Percentiles rank a stretch among this genome's conserved stretches.
phyloP scores from a whole-genome alignment of 306 rosid genomes.

The Pyrus bretschneideri region DNA sequence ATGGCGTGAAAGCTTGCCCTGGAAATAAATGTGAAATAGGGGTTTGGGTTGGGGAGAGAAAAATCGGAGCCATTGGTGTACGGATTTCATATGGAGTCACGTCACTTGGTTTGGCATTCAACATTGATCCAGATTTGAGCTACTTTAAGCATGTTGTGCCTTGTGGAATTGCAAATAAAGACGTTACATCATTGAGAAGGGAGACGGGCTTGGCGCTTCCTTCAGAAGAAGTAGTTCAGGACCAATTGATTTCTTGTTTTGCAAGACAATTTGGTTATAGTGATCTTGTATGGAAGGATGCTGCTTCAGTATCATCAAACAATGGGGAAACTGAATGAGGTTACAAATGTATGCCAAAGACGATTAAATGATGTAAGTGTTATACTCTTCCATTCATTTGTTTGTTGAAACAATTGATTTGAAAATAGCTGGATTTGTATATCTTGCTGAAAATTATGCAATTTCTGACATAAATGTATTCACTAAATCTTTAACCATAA shows the following conservation, averaged over 20 bases:
- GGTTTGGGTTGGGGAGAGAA: slow-evolving; percentile 87
- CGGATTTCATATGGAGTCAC: slow-evolving; percentile 69
- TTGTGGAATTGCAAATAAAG: slow-evolving; percentile 76
- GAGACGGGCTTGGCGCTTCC: slow-evolving; percentile 57
- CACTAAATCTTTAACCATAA: background rate
- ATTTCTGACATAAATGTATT: background rate
- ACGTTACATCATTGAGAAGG: slow-evolving; percentile 71
- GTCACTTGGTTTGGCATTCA: slow-evolving; percentile 86
- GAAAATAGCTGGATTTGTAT: background rate
- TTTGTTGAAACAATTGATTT: background rate
- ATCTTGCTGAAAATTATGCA: background rate
- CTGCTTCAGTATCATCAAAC: slow-evolving; percentile 22
- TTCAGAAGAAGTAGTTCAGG: slow-evolving; percentile 45
- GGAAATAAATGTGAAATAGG: slow-evolving; percentile 65
- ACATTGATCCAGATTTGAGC: slow-evolving; percentile 75
- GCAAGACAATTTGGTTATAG: slow-evolving; percentile 59
- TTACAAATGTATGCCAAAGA: slow-evolving; percentile 1
- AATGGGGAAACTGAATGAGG: slow-evolving; percentile 28
- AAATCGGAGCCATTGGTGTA: slow-evolving; percentile 90
- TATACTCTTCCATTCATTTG: background rate
- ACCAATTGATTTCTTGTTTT: slow-evolving; percentile 74
- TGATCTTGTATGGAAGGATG: slow-evolving; percentile 49
- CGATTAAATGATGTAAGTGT: background rate
- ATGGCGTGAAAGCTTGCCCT: slow-evolving; percentile 66
- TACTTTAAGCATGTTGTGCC: slow-evolving; percentile 82